Evolutionary conservation across 2,329 filamentous ascomycete genomes (phyloP).

Genomic region (Hymenoscyphus occultus): DNA sequence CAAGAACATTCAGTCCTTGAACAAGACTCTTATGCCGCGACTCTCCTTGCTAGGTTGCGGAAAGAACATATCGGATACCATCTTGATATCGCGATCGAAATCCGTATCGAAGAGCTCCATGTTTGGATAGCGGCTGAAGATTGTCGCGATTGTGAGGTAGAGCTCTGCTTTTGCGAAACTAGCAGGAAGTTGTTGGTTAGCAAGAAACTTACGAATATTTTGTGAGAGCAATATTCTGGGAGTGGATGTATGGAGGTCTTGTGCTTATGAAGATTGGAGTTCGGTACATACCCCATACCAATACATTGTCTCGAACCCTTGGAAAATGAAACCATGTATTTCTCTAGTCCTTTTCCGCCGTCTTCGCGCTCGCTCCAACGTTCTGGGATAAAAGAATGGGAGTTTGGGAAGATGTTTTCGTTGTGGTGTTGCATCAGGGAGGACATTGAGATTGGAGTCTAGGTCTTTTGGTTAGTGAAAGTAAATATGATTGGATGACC

Average conservation of each 20-base stretch:
- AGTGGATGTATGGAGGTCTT: background rate
- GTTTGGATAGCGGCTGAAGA: constrained; percentile 20
- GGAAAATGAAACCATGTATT: constrained; percentile 26
- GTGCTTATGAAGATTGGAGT: background rate
- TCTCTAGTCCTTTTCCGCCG: constrained; percentile 17
- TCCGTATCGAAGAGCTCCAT: constrained; percentile 23
- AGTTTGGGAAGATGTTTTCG: constrained; percentile 33
- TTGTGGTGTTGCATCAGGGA: constrained; percentile 33
- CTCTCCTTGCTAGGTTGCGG: constrained; percentile 17
- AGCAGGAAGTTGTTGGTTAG: background rate
- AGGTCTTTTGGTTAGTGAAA: background rate
- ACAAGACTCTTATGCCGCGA: constrained; percentile 23
- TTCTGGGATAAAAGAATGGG: constrained; percentile 35
- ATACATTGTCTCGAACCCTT: constrained; percentile 27
- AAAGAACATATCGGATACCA: constrained; percentile 24
- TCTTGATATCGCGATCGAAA: constrained; percentile 20
- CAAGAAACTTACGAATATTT: background rate
- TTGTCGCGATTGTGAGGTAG: constrained; percentile 19
- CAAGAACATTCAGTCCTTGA: background rate
- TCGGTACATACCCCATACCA: constrained; percentile 23
- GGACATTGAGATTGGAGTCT: constrained; percentile 28
- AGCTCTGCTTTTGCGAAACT: constrained; percentile 30
- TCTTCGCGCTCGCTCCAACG: constrained; percentile 38
- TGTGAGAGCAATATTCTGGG: too few species aligned
- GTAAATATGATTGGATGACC: too few species aligned